Conservation (phyloP, 768 basidiomycete species). For the Russula virescens region DNA sequence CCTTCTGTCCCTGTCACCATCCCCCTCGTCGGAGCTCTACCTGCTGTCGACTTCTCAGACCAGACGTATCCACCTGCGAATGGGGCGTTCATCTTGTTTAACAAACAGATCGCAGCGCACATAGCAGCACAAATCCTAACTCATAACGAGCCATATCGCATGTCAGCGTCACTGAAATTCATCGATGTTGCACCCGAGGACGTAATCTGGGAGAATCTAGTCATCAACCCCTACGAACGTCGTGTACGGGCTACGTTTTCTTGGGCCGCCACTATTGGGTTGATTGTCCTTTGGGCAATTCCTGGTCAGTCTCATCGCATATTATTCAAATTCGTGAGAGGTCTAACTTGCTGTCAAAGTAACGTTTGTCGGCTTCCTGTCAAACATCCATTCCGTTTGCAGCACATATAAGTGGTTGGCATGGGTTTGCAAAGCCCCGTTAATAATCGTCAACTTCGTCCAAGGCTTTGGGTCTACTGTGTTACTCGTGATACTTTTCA, state of each 20-base stretch:
- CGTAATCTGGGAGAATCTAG: slow-evolving; percentile 89
- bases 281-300: slow-evolving; percentile 86
- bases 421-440: slow-evolving; percentile 76
- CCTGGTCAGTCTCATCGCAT: slow-evolving; percentile 46
- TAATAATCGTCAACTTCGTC: slow-evolving; percentile 70
- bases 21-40: slow-evolving; percentile 15
- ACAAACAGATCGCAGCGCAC: slow-evolving; percentile 89
- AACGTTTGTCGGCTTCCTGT: slow-evolving; percentile 71
- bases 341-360: slow-evolving; percentile 22
- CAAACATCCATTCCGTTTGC: slow-evolving; percentile 74
- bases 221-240: slow-evolving; percentile 81
- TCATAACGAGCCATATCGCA: slow-evolving; percentile 79
- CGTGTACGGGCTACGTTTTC: slow-evolving; percentile 40
- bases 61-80: slow-evolving; percentile 34
- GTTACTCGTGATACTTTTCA: slow-evolving; percentile 83
- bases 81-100: slow-evolving; percentile 86
- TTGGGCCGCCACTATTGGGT: slow-evolving; percentile 67
- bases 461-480: slow-evolving; percentile 86
- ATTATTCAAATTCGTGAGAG: background rate
- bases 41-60: slow-evolving; percentile 22
- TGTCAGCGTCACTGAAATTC: slow-evolving; percentile 54
- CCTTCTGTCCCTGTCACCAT: slow-evolving; percentile 15
- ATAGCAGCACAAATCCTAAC: slow-evolving; percentile 69
- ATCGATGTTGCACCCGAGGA: slow-evolving; percentile 83
- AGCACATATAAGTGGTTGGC: slow-evolving; percentile 59